Conservation (phyloP, 2,329 filamentous ascomycete genomes). For the Penicillium vulpinum region DNA sequence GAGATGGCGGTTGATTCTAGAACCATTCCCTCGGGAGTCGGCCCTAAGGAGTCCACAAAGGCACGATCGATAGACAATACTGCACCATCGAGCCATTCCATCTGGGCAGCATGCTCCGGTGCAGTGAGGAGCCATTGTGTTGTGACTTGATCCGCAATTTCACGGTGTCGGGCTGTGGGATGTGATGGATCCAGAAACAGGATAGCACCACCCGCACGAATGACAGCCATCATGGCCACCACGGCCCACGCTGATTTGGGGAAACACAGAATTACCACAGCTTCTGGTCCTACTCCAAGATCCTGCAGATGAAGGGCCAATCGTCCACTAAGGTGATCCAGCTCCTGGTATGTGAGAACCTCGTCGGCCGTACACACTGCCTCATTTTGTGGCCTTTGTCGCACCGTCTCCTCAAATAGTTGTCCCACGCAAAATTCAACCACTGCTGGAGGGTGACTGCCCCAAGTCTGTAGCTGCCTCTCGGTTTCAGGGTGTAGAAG, state of each 20-base stretch:
- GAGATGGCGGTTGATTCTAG: not conserved
- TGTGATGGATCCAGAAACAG: constrained; percentile 6
- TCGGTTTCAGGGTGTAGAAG: no score
- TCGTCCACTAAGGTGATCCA: not conserved
- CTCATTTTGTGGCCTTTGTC: not conserved
- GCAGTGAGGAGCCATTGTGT: not conserved
- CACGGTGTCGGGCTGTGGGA: not conserved
- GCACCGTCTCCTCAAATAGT: not conserved
- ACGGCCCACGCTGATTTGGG: constrained; percentile 15
- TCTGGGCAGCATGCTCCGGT: not conserved
- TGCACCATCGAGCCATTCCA: not conserved
- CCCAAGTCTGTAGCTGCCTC: not conserved
- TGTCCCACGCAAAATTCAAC: not conserved
- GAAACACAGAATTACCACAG: constrained; percentile 27
- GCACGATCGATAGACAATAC: not conserved
- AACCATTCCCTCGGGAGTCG: not conserved
- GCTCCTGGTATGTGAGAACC: not conserved
- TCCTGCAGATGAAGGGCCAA: not conserved
- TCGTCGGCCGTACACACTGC: not conserved
- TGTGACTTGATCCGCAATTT: constrained; percentile 1
- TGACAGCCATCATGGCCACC: constrained; percentile 21
- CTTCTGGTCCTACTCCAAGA: not conserved
- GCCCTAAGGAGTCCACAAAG: not conserved
- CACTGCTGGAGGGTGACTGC: not conserved
- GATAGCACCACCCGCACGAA: constrained; percentile 9